A percentile compares a stretch with the other conserved stretches of the same genome.
These are phyloP conservation scores for Sutorius eximius DNA, from an alignment of 1,284 basidiomycete species.

Conservation along the genomic window DNA sequence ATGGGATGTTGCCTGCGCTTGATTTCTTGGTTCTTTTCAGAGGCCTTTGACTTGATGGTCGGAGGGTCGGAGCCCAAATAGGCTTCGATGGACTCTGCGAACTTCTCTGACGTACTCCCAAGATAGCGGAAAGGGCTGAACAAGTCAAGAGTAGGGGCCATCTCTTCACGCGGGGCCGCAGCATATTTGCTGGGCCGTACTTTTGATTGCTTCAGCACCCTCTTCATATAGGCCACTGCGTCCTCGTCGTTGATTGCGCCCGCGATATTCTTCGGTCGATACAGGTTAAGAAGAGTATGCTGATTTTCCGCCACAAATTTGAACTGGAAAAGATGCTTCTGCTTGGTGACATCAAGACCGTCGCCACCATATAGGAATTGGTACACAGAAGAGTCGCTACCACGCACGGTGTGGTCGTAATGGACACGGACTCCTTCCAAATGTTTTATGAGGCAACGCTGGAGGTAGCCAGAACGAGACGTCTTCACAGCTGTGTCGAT, in stretches of 20 bases:
- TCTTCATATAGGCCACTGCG: slow-evolving; percentile 85
- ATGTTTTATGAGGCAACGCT: slow-evolving; percentile 98
- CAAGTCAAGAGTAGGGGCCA: slow-evolving; percentile 74
- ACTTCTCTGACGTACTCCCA: slow-evolving; percentile 92
- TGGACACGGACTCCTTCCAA: slow-evolving; percentile 95
- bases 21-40: slow-evolving; percentile 40
- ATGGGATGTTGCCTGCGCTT: slow-evolving; percentile 52
- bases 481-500: slow-evolving; percentile 99
- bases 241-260: slow-evolving; percentile 66
- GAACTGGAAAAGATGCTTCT: slow-evolving; percentile 89
- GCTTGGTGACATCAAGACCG: slow-evolving; percentile 93
- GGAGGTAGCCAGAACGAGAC: slow-evolving; percentile 96
- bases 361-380: slow-evolving; percentile 99
- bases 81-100: slow-evolving; percentile 78
- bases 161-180: slow-evolving; percentile 49
- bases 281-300: slow-evolving; percentile 73
- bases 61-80: slow-evolving; percentile 82
- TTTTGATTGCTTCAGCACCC: slow-evolving; percentile 74
- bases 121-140: slow-evolving; percentile 82
- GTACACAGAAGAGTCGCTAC: slow-evolving; percentile 89
- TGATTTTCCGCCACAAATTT: slow-evolving; percentile 93
- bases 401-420: slow-evolving; percentile 98
- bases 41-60: slow-evolving; percentile 56
- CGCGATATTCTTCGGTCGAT: slow-evolving; percentile 64
- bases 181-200: slow-evolving; percentile 48